Evolutionary conservation across 257 asterid genomes (phyloP), one percentile per base, ranked within the genome.

Genomic region (Forsythia suspensa): DNA sequence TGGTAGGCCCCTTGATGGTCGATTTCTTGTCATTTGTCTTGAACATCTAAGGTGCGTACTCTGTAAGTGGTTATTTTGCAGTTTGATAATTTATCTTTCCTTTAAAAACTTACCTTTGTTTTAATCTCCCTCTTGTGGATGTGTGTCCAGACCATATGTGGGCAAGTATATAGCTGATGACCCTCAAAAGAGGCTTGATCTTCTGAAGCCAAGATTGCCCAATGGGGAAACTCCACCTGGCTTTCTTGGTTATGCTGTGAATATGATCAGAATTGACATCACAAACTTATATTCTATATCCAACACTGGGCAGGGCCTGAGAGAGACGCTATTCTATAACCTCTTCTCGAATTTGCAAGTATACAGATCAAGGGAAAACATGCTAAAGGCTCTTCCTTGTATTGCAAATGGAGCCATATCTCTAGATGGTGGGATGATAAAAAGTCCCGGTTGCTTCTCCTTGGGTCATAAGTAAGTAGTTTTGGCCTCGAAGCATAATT

Each of bases 201-300:
- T 95, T 71, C 77, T 78, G 46, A 93, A 86, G 80, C 99, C 99
- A 77, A 87, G 83, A 80, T 79, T 86, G 52, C 79, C 81, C 41
- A 92, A 80, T 78, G 97, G 94, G 52, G 91, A 91, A 81, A 76
- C 85, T 81, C 98, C 97, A 34, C 81, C 86, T 59, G 99, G 98
- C 4, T 95, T 93, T 89, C 87, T 95, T 82, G 99, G 97, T 73
- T 95, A 91, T 83, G 99, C 99, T 51, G 98, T 95, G 15, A 95
- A 95, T 85, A 88, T 95, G 98, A 59, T 95, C 88, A 78, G 72
- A 36, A 82, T 95, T 48, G 99, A 95, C 76, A 68, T 48, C 36
- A 39, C 74, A 29, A 55, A 87, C 86, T 80, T 91, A 40, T 85
- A 80, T 75, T 70, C 84, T 76, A 75, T 72, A 71, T 82, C 91